These are phyloP conservation scores for Dendrostoma leiphaemia DNA, from an alignment of 2,329 filamentous ascomycete species.

Conservation along the genomic window DNA sequence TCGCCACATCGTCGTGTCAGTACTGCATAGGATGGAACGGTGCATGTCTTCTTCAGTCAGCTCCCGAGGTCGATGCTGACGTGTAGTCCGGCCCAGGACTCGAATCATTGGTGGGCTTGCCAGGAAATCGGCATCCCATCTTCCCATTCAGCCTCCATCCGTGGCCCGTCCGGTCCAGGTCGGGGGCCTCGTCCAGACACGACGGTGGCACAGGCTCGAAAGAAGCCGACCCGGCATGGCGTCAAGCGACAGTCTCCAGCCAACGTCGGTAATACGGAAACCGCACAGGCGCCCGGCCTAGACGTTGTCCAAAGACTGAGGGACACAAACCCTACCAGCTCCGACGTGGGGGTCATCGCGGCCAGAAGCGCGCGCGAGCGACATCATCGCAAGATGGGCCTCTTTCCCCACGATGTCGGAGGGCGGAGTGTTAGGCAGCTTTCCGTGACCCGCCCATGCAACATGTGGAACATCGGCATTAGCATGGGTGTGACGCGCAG, in stretches of 20 bases:
- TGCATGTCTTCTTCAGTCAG: constrained; percentile 6
- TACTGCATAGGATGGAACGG: background rate
- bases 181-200: constrained; percentile 5
- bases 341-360: background rate
- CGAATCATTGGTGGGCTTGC: background rate
- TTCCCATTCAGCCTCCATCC: constrained; percentile 3
- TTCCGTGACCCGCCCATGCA: constrained; percentile 4
- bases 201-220: background rate
- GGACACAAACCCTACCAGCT: background rate
- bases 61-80: constrained; percentile 8
- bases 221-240: background rate
- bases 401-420: constrained; percentile 3
- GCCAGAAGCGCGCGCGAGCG: constrained; percentile 2
- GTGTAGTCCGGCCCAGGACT: background rate
- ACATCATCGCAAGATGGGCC: background rate
- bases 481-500: constrained; percentile 5
- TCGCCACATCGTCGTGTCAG: constrained; percentile 8
- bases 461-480: background rate
- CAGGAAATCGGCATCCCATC: background rate
- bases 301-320: background rate
- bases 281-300: constrained; percentile 4
- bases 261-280: constrained; percentile 2
- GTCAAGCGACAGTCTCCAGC: background rate
- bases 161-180: background rate
- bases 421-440: background rate